Base-by-base conservation (phyloP, 306 rosid species). In the Prunus davidiana region DNA sequence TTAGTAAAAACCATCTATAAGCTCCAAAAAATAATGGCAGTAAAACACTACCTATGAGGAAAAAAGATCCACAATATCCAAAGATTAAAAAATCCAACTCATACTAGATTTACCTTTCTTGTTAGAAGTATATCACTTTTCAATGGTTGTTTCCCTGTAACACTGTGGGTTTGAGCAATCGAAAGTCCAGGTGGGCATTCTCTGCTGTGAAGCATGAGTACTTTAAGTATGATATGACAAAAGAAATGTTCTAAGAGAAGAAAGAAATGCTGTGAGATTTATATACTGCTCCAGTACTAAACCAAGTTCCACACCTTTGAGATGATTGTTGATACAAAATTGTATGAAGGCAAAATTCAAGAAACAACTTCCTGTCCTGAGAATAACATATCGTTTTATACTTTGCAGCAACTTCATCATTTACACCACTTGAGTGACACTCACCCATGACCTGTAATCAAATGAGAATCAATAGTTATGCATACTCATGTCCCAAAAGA, bases 271-370 rank as follows among this genome's bases (percentile, higher is more conserved):
- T 45, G 2, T 52, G 18, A 75, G 38, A 51, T 25, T 18, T 41
- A 76, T 62, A 79, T 71, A 65, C 38, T 64, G 63, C 78, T 56
- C 57, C 67, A 46, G 75, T 70, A 78, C 38, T 50, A 81, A 41
- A 65, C 68, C 52, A 43, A 83, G 67, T 61, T 83, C 51, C 81
- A 64, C 47, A 94, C 98, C 94, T 88, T 85, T 84, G 96, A 84
- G 93, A 82, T 69, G 87, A 82, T 52, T 80, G 83, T 83, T 94
- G 98, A 78, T 90, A 94, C 88, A 94, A 80, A 80, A 94, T 70
- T 76, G 93, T 90, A 83, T 94, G 96, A 79, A 89, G 91, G 77
- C 92, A 89, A 88, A 94, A 92, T 74, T 92, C 97, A 75, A 94
- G 65, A 83, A 94, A 92, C 74, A 92, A 75, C 52, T 80, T 86